phyloP scores from a whole-genome alignment of 148 eudicot species.

The Beta vulgaris region DNA sequence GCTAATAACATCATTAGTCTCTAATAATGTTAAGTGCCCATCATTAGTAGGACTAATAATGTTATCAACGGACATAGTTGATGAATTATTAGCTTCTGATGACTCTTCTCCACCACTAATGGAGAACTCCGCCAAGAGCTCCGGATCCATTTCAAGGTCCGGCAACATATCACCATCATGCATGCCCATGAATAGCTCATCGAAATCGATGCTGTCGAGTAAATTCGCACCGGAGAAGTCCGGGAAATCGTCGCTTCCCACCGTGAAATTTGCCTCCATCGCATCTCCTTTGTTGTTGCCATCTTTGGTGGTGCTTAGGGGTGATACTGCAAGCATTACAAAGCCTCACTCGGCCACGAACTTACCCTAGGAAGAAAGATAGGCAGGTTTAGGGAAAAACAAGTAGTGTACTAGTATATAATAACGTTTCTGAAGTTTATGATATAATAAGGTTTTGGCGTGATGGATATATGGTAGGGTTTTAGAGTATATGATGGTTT shows the following conservation, averaged over 20 bases:
- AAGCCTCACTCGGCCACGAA: not conserved
- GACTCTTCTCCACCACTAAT: constrained; percentile 33
- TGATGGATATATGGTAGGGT: not conserved
- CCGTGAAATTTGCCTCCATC: constrained; percentile 24
- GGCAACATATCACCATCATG: constrained; percentile 35
- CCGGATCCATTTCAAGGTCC: constrained; percentile 44
- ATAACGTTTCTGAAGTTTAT: too few species aligned
- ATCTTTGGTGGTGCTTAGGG: constrained; percentile 35
- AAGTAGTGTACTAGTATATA: too few species aligned
- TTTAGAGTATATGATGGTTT: not conserved
- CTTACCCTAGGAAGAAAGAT: not conserved
- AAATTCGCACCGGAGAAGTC: constrained; percentile 37
- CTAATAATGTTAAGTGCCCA: constrained; percentile 14
- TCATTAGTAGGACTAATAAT: constrained; percentile 29
- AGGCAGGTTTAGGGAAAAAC: too few species aligned
- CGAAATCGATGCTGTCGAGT: constrained; percentile 53
- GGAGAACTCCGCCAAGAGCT: constrained; percentile 36
- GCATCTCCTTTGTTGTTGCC: constrained; percentile 25
- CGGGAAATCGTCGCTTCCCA: constrained; percentile 34
- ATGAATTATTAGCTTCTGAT: constrained; percentile 14
- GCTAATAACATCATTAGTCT: constrained; percentile 5
- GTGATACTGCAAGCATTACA: constrained; percentile 48
- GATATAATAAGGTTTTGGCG: not conserved
- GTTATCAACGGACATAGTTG: constrained; percentile 30
- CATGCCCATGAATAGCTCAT: constrained; percentile 48